Percentiles rank a stretch among this genome's conserved stretches.
These are phyloP conservation scores for Psilocybe sp. DNA, from an alignment of 768 basidiomycete species.

Conservation along the genomic window DNA sequence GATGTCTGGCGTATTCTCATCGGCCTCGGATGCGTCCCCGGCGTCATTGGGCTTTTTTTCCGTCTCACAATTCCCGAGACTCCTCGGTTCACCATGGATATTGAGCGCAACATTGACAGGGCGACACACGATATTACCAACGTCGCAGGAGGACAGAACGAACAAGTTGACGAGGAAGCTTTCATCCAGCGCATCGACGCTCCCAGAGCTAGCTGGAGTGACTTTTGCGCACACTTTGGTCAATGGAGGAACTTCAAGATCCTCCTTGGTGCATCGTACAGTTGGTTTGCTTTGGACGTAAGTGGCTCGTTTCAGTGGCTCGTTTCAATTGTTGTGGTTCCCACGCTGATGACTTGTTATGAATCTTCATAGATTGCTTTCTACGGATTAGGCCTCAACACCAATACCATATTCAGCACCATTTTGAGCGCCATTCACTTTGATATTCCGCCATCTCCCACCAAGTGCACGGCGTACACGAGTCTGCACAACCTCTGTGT, in stretches of 20 bases:
- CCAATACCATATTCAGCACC: slow-evolving; percentile 49
- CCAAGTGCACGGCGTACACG: slow-evolving; percentile 44
- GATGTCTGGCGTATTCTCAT: slow-evolving; percentile 85
- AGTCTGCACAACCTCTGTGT: slow-evolving; percentile 63
- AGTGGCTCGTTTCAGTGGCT: slow-evolving; percentile 20
- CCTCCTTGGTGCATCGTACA: slow-evolving; percentile 76
- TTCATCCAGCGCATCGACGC: slow-evolving; percentile 58
- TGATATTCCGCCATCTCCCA: slow-evolving; percentile 42
- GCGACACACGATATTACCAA: slow-evolving; percentile 71
- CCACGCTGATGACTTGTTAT: neutral
- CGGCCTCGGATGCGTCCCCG: slow-evolving; percentile 84
- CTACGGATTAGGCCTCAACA: slow-evolving; percentile 87
- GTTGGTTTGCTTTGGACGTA: slow-evolving; percentile 88
- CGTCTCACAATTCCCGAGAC: slow-evolving; percentile 92
- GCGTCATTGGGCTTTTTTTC: slow-evolving; percentile 81
- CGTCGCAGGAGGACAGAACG: slow-evolving; percentile 50
- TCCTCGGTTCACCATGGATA: slow-evolving; percentile 89
- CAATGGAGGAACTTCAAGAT: slow-evolving; percentile 79
- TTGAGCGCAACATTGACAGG: slow-evolving; percentile 79
- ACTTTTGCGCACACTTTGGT: slow-evolving; percentile 69
- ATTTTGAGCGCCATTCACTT: slow-evolving; percentile 77
- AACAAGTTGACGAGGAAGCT: slow-evolving; percentile 48
- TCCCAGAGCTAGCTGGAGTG: slow-evolving; percentile 64
- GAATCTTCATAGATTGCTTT: slow-evolving; percentile 61
- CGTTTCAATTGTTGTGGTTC: no score